Conservation (phyloP, 2,329 filamentous ascomycete genomes). For the Scortechinia acanthostroma region DNA sequence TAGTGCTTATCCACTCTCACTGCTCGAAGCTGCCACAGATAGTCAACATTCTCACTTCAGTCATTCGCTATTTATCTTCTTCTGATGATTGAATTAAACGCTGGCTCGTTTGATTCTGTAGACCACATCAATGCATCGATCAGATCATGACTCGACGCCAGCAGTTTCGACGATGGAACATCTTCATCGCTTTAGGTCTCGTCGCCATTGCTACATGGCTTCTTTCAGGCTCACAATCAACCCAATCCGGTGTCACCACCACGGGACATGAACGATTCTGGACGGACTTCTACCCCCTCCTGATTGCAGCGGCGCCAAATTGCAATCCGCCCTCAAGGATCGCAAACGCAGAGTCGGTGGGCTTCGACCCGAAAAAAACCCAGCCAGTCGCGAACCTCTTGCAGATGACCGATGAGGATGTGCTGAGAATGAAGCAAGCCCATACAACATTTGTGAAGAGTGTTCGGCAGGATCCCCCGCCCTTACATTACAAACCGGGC, state of each 20-base stretch:
- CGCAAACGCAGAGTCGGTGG: background rate
- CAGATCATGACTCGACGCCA: too few species aligned
- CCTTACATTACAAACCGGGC: background rate
- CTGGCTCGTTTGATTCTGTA: too few species aligned
- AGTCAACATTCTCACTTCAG: too few species aligned
- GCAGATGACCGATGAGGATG: background rate
- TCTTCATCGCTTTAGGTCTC: background rate
- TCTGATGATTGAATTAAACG: too few species aligned
- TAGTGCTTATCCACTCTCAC: too few species aligned
- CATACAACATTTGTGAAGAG: conserved; percentile 11
- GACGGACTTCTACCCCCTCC: background rate
- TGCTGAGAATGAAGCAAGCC: conserved; percentile 12
- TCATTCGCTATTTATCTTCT: too few species aligned
- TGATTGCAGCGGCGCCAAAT: background rate
- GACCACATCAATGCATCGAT: too few species aligned
- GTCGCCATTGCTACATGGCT: background rate
- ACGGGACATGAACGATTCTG: background rate
- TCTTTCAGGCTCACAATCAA: background rate
- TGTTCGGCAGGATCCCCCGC: background rate
- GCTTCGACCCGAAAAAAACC: background rate
- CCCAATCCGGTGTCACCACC: background rate
- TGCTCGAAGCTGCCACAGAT: too few species aligned
- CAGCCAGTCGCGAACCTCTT: background rate
- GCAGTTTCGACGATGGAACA: too few species aligned
- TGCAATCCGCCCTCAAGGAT: background rate